Percentiles rank a stretch among this genome's conserved stretches.
Evolutionary conservation across 345 rosid genomes (phyloP).

Genomic region (Syzygium oleosum): DNA sequence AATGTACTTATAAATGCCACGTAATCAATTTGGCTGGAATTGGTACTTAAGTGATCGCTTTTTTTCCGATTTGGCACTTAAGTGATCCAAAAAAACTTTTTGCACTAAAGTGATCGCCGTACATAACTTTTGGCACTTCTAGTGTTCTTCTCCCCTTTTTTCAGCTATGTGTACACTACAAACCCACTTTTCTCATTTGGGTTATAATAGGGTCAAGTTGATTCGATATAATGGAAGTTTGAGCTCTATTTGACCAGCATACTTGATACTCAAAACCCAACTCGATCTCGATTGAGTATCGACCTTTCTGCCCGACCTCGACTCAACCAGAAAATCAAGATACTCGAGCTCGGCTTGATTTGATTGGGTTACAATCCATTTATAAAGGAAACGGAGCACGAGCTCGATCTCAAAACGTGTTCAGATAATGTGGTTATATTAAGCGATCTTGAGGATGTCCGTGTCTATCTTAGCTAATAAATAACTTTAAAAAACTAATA

Average conservation of each 20-base stretch:
- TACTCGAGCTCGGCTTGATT: neutral
- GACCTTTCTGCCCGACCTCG: rapidly evolving
- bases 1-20: no score
- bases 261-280: neutral
- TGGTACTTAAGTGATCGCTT: no score
- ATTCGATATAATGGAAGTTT: neutral
- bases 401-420: neutral
- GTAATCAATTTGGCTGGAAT: no score
- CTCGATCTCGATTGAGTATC: rapidly evolving
- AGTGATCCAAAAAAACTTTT: no score
- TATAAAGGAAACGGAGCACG: neutral
- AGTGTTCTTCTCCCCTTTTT: no score
- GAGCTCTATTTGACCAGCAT: neutral
- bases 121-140: no score
- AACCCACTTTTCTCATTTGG: neutral
- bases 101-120: no score
- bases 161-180: neutral
- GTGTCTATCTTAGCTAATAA: neutral
- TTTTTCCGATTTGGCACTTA: no score
- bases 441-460: neutral
- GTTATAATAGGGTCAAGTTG: neutral
- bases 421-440: neutral
- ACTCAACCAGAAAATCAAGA: neutral
- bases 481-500: no score
- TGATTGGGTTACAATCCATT: neutral